Percentiles rank a stretch among this genome's conserved stretches.
phyloP scores from a whole-genome alignment of 805 yeast species.

The Metschnikowia cerradonensis region DNA sequence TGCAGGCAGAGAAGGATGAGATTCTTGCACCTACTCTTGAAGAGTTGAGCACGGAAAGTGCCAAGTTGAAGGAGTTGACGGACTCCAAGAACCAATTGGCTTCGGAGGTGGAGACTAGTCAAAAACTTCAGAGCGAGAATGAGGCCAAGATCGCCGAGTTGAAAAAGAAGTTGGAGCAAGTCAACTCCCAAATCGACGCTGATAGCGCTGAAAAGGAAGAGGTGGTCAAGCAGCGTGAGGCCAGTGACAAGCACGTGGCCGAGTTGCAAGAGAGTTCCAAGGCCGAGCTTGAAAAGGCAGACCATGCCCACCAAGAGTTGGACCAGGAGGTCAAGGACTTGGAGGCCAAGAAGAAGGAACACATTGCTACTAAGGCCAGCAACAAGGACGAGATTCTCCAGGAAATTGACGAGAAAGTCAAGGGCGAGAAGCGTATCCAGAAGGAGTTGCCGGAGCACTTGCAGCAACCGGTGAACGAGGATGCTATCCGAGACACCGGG shows the following conservation, averaged over 20 bases:
- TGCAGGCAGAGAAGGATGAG: constrained; percentile 52
- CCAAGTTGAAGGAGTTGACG: constrained; percentile 45
- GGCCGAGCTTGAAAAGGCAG: constrained; percentile 25
- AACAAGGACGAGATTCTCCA: constrained; percentile 32
- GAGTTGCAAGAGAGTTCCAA: constrained; percentile 27
- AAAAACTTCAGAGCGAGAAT: constrained; percentile 42
- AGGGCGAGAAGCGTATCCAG: constrained; percentile 47
- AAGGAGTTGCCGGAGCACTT: constrained; percentile 51
- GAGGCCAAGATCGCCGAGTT: constrained; percentile 43
- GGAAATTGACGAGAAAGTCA: constrained; percentile 34
- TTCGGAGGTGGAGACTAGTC: constrained; percentile 43
- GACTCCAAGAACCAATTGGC: constrained; percentile 45
- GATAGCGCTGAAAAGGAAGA: constrained; percentile 31
- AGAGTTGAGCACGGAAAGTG: constrained; percentile 48
- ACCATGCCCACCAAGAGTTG: constrained; percentile 31
- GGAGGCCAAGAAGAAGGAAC: constrained; percentile 36
- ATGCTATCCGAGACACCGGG: constrained; percentile 34
- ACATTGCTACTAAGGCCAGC: constrained; percentile 31
- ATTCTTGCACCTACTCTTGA: constrained; percentile 52
- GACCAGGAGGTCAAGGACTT: constrained; percentile 41
- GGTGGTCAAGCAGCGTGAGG: constrained; percentile 35
- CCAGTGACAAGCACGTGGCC: constrained; percentile 35
- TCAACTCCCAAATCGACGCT: constrained; percentile 34
- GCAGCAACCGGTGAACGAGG: constrained; percentile 33
- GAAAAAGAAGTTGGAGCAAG: constrained; percentile 39